phyloP scores from a whole-genome alignment of 371 early-diverging fungal species.

The Mortierella sp. region DNA sequence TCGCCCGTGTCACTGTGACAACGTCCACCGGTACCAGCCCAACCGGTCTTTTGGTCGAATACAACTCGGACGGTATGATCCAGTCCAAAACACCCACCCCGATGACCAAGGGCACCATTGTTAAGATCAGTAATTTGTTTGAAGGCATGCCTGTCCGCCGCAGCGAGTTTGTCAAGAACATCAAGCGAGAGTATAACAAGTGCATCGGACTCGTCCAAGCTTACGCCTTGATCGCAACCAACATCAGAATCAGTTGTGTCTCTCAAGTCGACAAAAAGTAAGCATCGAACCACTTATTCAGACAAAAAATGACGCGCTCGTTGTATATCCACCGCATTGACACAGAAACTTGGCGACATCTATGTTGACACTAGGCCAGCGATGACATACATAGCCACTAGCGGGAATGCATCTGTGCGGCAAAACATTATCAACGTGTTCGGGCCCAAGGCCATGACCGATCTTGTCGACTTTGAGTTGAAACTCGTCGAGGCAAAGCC shows the following conservation, averaged over 20 bases:
- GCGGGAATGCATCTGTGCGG: constrained; percentile 68
- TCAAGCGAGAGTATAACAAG: constrained; percentile 84
- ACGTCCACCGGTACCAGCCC: constrained; percentile 81
- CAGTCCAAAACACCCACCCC: constrained; percentile 60
- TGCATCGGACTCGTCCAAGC: constrained; percentile 88
- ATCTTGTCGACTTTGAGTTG: constrained; percentile 70
- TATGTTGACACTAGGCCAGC: constrained; percentile 27
- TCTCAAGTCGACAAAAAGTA: constrained; percentile 81
- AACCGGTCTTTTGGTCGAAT: constrained; percentile 80
- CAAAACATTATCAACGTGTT: constrained; percentile 86
- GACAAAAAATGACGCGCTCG: background rate
- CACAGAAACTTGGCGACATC: background rate
- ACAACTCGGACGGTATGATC: constrained; percentile 70
- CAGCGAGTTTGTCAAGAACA: constrained; percentile 87
- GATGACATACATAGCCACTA: constrained; percentile 65
- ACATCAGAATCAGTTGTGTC: constrained; percentile 76
- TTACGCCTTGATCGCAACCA: constrained; percentile 83
- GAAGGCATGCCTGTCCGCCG: constrained; percentile 92
- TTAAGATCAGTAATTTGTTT: constrained; percentile 85
- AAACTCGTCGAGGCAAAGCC: constrained; percentile 34
- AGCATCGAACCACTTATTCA: background rate
- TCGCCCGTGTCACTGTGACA: constrained; percentile 70
- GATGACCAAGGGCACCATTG: constrained; percentile 85
- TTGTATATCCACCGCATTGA: background rate
- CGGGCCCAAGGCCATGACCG: constrained; percentile 73